These are phyloP conservation scores for Herpetospermum pedunculosum DNA, from an alignment of 306 rosid species.

Conservation along the genomic window DNA sequence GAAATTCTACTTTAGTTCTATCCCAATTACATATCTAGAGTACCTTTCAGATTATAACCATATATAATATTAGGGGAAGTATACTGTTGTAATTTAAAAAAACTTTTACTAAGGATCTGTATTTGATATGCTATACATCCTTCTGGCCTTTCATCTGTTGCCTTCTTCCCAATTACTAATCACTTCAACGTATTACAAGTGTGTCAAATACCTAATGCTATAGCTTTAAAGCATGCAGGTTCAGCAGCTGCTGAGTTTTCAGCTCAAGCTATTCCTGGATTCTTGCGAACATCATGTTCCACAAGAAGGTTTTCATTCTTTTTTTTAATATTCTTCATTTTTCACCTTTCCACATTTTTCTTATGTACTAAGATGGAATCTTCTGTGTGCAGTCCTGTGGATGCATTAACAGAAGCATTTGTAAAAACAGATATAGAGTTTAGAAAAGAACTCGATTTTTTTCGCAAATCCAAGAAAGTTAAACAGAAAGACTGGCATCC, in stretches of 20 bases:
- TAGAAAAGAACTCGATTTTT: constrained; percentile 54
- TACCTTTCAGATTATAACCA: neutral
- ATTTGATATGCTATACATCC: neutral
- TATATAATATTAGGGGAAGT: neutral
- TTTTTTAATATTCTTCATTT: neutral
- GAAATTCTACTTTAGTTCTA: too few species aligned
- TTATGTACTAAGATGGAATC: neutral
- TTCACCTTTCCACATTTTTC: constrained; percentile 2
- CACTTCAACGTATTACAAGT: neutral
- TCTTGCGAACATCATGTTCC: constrained; percentile 39
- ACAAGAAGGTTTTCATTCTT: constrained; percentile 30
- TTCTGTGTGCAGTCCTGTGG: constrained; percentile 48
- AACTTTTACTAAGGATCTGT: neutral
- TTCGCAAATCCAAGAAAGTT: constrained; percentile 56
- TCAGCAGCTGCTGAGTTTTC: constrained; percentile 94
- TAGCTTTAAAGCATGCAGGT: constrained; percentile 41
- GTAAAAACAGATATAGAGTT: constrained; percentile 67
- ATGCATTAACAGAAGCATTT: constrained; percentile 61
- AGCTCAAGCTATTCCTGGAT: constrained; percentile 58
- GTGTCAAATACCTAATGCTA: neutral
- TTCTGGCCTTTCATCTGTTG: neutral
- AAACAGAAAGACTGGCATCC: constrained; percentile 82
- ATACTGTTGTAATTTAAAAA: neutral
- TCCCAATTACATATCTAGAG: neutral
- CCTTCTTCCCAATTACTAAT: neutral